phyloP scores from a whole-genome alignment of 768 basidiomycete species.

The Lentinus brumalis region DNA sequence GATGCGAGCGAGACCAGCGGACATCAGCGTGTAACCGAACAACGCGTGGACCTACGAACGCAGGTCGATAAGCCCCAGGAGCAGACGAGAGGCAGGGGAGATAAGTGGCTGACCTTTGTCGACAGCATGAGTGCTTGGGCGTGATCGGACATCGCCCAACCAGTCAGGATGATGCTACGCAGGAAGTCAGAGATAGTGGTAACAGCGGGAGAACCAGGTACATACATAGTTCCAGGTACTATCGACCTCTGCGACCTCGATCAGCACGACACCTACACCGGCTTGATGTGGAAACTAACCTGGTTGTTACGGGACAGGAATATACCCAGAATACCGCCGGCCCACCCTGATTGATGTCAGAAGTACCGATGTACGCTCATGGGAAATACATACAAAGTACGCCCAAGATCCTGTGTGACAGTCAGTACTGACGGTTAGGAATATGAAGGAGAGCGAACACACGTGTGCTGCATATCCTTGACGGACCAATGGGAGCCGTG shows the following conservation, averaged over 20 bases:
- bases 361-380: neutral
- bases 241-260: slow-evolving; percentile 58
- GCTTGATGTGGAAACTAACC: slow-evolving; percentile 37
- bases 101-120: slow-evolving; percentile 54
- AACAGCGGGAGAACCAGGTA: slow-evolving; percentile 2
- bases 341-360: slow-evolving; percentile 66
- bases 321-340: slow-evolving; percentile 88
- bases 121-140: slow-evolving; percentile 83
- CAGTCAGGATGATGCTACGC: slow-evolving; percentile 80
- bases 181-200: neutral
- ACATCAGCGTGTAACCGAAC: slow-evolving; percentile 86
- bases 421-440: neutral
- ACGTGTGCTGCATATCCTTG: slow-evolving; percentile 97
- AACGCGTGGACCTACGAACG: slow-evolving; percentile 67
- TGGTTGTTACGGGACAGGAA: slow-evolving; percentile 79
- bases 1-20: slow-evolving; percentile 78
- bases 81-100: no score
- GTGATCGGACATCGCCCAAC: slow-evolving; percentile 93
- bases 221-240: slow-evolving; percentile 81
- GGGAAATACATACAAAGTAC: slow-evolving; percentile 60
- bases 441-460: slow-evolving; percentile 28
- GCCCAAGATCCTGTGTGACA: slow-evolving; percentile 58
- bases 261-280: neutral
- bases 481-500: slow-evolving; percentile 79
- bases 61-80: slow-evolving; percentile 1